A percentile compares a stretch with the other conserved stretches of the same genome.
These are phyloP conservation scores for Delonix regia DNA, from an alignment of 306 rosid species.

Conservation along the genomic window DNA sequence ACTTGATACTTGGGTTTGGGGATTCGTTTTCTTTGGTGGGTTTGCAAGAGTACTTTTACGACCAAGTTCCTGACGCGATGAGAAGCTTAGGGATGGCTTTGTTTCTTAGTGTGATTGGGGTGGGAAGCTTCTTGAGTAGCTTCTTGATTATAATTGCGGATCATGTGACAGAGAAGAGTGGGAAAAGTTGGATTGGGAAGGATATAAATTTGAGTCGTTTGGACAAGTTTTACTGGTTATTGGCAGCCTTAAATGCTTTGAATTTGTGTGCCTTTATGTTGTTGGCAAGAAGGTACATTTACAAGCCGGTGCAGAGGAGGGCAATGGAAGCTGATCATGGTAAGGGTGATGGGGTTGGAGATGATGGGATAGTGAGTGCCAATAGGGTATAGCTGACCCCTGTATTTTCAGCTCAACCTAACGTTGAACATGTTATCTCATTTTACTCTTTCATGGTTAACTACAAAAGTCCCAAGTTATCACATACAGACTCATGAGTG, in stretches of 20 bases:
- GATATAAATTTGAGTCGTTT: slow-evolving; percentile 49
- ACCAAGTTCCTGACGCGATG: slow-evolving; percentile 56
- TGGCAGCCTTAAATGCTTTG: slow-evolving; percentile 38
- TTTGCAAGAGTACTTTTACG: slow-evolving; percentile 58
- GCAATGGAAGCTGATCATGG: not conserved
- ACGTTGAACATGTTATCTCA: not conserved
- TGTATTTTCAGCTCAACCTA: not conserved
- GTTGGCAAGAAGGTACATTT: slow-evolving; percentile 48
- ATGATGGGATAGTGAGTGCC: slow-evolving; percentile 8
- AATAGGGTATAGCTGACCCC: not conserved
- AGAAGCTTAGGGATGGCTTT: slow-evolving; percentile 57
- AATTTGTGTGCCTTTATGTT: slow-evolving; percentile 38
- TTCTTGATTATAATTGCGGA: slow-evolving; percentile 53
- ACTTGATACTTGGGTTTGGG: slow-evolving; percentile 42
- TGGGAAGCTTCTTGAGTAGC: slow-evolving; percentile 52
- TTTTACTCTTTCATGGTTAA: too few relatives aligned
- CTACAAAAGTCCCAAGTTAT: too few relatives aligned
- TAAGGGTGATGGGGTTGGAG: slow-evolving; percentile 34
- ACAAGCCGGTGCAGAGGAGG: slow-evolving; percentile 38
- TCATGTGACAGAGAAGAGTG: slow-evolving; percentile 38
- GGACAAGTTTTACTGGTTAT: slow-evolving; percentile 53
- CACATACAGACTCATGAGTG: too few relatives aligned
- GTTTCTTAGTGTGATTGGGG: slow-evolving; percentile 56
- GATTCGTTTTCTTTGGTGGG: slow-evolving; percentile 51
- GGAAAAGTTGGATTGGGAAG: slow-evolving; percentile 52